A percentile compares a stretch with the other conserved stretches of the same genome.
phyloP scores from a whole-genome alignment of 345 rosid species.

The Stellera chamaejasme region DNA sequence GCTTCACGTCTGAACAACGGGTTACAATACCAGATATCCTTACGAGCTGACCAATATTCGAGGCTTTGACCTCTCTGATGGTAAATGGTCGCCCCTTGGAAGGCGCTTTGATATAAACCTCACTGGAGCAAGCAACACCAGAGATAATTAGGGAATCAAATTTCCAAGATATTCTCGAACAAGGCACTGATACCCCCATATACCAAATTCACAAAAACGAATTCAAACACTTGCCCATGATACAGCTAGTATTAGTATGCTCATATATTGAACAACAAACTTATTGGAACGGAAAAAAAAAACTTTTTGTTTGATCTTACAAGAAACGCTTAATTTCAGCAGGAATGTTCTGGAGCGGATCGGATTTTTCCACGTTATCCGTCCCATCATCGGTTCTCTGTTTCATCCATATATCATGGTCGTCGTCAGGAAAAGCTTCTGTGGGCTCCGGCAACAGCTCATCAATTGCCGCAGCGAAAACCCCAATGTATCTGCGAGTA shows the following conservation, averaged over 20 bases:
- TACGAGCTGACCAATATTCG: slow-evolving; percentile 88
- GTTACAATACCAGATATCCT: slow-evolving; percentile 89
- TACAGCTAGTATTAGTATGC: not conserved
- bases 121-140: slow-evolving; percentile 45
- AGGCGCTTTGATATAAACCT: slow-evolving; percentile 76
- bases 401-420: slow-evolving; percentile 78
- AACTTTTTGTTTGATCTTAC: slow-evolving; percentile 36
- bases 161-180: no score
- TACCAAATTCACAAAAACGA: no score
- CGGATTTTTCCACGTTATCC: slow-evolving; percentile 52
- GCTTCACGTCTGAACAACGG: slow-evolving; percentile 98
- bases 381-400: slow-evolving; percentile 73
- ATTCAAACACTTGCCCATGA: not conserved
- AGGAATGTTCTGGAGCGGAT: slow-evolving; percentile 76
- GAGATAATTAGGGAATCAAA: slow-evolving; percentile 10
- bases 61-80: slow-evolving; percentile 93
- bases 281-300: not conserved
- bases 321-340: slow-evolving; percentile 79
- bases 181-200: no score
- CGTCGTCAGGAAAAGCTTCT: slow-evolving; percentile 82
- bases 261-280: no score
- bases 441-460: slow-evolving; percentile 86
- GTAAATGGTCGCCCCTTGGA: slow-evolving; percentile 73
- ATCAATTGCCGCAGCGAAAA: slow-evolving; percentile 69
- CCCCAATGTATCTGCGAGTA: slow-evolving; percentile 75